Percentiles rank a stretch among this genome's conserved stretches.
Conservation (phyloP, 306 rosid species). For the Gynostemma pentaphyllum region DNA sequence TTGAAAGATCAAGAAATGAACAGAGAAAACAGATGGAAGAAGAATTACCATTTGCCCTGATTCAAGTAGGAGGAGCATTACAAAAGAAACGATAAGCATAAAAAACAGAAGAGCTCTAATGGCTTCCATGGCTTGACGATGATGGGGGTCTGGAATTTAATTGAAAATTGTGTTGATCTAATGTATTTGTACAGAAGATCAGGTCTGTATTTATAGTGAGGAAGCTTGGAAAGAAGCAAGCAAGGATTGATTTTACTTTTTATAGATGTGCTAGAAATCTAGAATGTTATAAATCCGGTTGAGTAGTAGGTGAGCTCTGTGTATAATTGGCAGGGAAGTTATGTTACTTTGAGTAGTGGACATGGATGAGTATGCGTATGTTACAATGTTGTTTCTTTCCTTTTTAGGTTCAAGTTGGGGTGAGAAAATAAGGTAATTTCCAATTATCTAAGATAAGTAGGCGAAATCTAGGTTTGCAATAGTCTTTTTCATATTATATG, state of each 20-base stretch:
- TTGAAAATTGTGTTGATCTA: too few relatives aligned
- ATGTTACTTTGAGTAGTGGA: slow-evolving; percentile 4
- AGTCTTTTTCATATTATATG: too few relatives aligned
- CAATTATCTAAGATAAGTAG: too few relatives aligned
- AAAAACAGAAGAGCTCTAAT: not conserved
- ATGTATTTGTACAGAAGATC: too few relatives aligned
- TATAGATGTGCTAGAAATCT: not conserved
- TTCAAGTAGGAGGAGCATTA: slow-evolving; percentile 18
- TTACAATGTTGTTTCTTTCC: not conserved
- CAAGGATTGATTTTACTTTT: too few relatives aligned
- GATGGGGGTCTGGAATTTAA: too few relatives aligned
- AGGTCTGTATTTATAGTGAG: too few relatives aligned
- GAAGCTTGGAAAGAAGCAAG: slow-evolving; percentile 2
- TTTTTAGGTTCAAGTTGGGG: too few relatives aligned
- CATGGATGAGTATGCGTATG: not conserved
- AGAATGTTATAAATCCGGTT: not conserved
- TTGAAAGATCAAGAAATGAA: not conserved
- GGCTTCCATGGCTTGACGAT: slow-evolving; percentile 6
- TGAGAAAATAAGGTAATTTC: too few relatives aligned
- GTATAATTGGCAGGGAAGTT: not conserved
- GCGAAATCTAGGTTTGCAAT: too few relatives aligned
- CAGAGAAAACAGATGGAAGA: not conserved
- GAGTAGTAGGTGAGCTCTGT: not conserved
- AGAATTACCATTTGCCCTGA: slow-evolving; percentile 24
- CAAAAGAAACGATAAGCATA: slow-evolving; percentile 29